Conservation (phyloP, 1,284 basidiomycete genomes). For the Mycosarcoma maydis region DNA sequence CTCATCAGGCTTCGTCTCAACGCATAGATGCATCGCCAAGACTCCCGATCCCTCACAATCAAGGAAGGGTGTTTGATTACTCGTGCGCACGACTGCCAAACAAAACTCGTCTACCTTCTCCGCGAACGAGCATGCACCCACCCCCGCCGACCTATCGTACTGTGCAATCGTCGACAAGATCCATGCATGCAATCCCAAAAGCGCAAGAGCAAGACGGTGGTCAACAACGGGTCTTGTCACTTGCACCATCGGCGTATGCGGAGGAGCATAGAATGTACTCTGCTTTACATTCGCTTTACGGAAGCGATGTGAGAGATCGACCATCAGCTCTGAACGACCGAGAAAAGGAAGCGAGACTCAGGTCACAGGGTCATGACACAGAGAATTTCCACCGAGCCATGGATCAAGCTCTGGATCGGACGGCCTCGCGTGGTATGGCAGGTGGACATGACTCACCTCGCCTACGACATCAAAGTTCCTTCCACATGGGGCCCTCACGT, state of each 20-base stretch:
- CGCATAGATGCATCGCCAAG: slow-evolving; percentile 1
- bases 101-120: not conserved
- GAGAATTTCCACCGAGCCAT: too few species aligned
- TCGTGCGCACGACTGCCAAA: slow-evolving; percentile 10
- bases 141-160: not conserved
- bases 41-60: not conserved
- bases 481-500: too few species aligned
- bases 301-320: not conserved
- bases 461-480: too few species aligned
- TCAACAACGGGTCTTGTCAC: not conserved
- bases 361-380: too few species aligned
- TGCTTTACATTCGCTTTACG: not conserved
- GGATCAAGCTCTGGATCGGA: too few species aligned
- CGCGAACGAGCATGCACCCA: slow-evolving; percentile 1
- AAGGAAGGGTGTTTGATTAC: slow-evolving; percentile 16
- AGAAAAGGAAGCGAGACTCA: too few species aligned
- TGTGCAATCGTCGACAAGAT: not conserved
- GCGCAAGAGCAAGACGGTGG: not conserved
- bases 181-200: not conserved
- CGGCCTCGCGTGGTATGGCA: too few species aligned
- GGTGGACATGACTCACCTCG: too few species aligned
- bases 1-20: too few species aligned
- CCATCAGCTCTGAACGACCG: not conserved
- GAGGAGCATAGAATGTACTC: not conserved
- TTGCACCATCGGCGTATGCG: not conserved